Evolutionary conservation across 176 grass and related monocot genomes (phyloP).

Genomic region (Triticum turgidum): DNA sequence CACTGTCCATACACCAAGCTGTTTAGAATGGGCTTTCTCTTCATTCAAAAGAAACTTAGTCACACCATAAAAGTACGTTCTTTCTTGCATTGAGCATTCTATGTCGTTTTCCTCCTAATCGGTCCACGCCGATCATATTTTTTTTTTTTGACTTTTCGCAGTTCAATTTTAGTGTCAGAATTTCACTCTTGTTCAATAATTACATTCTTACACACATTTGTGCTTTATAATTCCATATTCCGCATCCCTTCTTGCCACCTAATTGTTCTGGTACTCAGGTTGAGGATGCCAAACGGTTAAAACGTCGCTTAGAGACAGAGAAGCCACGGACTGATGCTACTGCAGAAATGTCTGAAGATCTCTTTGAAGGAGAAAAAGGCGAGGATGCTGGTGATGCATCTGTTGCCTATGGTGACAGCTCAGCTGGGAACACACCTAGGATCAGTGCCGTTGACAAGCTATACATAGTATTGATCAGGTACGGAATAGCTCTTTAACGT

Average conservation of each 20-base stretch:
- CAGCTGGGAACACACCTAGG: constrained; percentile 51
- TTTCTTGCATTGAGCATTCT: neutral
- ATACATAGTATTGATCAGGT: constrained; percentile 88
- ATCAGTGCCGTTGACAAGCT: constrained; percentile 70
- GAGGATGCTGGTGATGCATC: constrained; percentile 65
- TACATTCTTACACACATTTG: constrained; percentile 2
- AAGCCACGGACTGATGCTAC: constrained; percentile 48
- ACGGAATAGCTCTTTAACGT: constrained; percentile 19
- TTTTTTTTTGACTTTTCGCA: neutral
- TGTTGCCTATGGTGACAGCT: constrained; percentile 66
- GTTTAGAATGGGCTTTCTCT: neutral
- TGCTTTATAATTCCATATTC: constrained; percentile 5
- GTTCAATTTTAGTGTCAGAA: constrained; percentile 13
- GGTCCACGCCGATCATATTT: neutral
- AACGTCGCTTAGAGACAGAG: constrained; percentile 57
- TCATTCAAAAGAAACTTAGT: neutral
- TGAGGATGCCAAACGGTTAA: constrained; percentile 62
- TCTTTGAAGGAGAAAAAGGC: constrained; percentile 81
- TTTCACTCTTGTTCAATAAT: constrained; percentile 1
- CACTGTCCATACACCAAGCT: neutral
- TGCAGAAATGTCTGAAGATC: constrained; percentile 89
- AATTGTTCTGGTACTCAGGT: constrained; percentile 48
- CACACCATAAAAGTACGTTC: neutral
- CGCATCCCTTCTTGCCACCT: constrained; percentile 16
- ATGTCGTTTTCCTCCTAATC: neutral